These are phyloP conservation scores for Begonia fuchsioides DNA, from an alignment of 306 rosid genomes.

Conservation along the genomic window DNA sequence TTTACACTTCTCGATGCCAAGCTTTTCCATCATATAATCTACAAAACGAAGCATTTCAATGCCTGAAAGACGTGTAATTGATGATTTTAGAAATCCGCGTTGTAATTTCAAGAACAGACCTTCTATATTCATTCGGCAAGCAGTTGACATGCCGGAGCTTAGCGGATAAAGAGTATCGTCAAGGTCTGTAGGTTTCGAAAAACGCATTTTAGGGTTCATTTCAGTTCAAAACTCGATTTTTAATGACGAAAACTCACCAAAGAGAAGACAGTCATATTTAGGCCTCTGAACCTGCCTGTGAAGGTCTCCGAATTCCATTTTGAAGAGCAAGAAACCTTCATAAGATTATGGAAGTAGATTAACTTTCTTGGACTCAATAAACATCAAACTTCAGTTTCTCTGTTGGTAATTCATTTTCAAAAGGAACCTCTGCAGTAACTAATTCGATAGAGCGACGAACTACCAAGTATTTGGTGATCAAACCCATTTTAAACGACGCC, in stretches of 20 bases:
- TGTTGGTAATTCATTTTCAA: too few species aligned
- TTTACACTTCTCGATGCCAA: conserved; percentile 56
- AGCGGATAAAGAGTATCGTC: conserved; percentile 91
- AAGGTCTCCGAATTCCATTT: conserved; percentile 54
- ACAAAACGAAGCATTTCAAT: background rate
- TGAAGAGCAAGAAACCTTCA: conserved; percentile 1
- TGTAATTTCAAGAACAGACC: conserved; percentile 19
- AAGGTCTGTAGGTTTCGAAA: conserved; percentile 39
- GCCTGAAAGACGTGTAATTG: background rate
- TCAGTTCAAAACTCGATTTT: background rate
- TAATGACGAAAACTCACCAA: conserved; percentile 33
- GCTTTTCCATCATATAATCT: conserved; percentile 77
- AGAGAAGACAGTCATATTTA: conserved; percentile 72
- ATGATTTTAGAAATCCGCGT: too few species aligned
- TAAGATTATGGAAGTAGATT: background rate
- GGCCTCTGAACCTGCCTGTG: conserved; percentile 51
- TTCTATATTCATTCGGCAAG: conserved; percentile 55
- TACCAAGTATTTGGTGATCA: too few species aligned
- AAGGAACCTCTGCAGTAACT: too few species aligned
- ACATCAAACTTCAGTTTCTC: background rate
- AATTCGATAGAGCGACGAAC: too few species aligned
- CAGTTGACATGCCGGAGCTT: conserved; percentile 50
- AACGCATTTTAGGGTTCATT: background rate
- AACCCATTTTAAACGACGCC: background rate
- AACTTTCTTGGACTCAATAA: background rate